Evolutionary conservation across 768 basidiomycete genomes (phyloP).

Genomic region (Flagelloscypha sp.): DNA sequence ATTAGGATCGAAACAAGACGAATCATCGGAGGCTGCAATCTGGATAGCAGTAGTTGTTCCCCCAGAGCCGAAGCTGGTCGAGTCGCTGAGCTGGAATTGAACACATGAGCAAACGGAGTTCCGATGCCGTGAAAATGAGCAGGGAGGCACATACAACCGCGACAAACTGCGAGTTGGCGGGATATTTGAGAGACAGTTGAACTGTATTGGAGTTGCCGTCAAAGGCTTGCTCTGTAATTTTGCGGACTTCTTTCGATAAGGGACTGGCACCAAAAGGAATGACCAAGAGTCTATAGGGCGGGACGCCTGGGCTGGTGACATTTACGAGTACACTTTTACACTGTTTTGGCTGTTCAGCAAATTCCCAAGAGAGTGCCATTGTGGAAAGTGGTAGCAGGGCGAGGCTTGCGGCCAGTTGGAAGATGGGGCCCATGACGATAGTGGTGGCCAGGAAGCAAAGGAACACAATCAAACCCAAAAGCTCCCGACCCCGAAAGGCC

Average conservation of each 20-base stretch:
- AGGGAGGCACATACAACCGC: slow-evolving; percentile 51
- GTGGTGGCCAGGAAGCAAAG: no score
- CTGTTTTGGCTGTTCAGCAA: no score
- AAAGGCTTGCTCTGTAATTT: slow-evolving; percentile 50
- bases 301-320: slow-evolving; percentile 40
- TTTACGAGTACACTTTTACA: no score
- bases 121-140: slow-evolving; percentile 7
- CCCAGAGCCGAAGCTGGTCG: slow-evolving; percentile 56
- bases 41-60: slow-evolving; percentile 64
- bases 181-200: slow-evolving; percentile 55
- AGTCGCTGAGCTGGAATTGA: slow-evolving; percentile 45
- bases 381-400: no score
- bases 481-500: no score
- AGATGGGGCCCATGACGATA: no score
- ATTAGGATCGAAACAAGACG: slow-evolving; percentile 52
- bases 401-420: no score
- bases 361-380: no score
- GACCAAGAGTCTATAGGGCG: slow-evolving; percentile 62
- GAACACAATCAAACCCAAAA: no score
- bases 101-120: slow-evolving; percentile 5
- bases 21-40: slow-evolving; percentile 42
- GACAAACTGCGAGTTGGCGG: slow-evolving; percentile 63
- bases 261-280: slow-evolving; percentile 61
- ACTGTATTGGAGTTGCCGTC: slow-evolving; percentile 26
- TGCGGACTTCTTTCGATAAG: slow-evolving; percentile 53